Conservation (phyloP, 148 eudicot species). For the Spergularia bocconei region DNA sequence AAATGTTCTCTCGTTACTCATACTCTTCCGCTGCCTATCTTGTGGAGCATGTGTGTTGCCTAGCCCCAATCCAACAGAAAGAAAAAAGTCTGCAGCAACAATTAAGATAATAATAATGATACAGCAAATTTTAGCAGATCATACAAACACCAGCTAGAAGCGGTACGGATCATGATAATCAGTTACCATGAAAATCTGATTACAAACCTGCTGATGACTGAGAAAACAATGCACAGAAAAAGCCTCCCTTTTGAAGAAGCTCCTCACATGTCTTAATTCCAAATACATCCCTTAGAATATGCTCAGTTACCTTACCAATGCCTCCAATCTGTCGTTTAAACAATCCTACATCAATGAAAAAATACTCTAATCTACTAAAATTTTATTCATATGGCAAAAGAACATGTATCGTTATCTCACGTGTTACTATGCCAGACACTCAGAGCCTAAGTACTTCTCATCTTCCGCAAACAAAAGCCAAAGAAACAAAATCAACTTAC, state of each 20-base stretch:
- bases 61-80: constrained; percentile 86
- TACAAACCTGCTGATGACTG: constrained; percentile 68
- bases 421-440: constrained; percentile 1
- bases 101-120: constrained; percentile 15
- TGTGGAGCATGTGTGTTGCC: constrained; percentile 80
- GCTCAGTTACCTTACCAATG: constrained; percentile 95
- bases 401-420: neutral
- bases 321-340: constrained; percentile 78
- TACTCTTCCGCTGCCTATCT: constrained; percentile 69
- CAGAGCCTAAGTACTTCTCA: neutral
- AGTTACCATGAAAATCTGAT: neutral
- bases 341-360: constrained; percentile 4
- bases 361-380: neutral
- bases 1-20: constrained; percentile 97
- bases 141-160: neutral
- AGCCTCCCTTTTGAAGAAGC: constrained; percentile 72
- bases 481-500: constrained; percentile 5
- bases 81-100: constrained; percentile 74
- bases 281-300: constrained; percentile 67
- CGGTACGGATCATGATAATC: no score
- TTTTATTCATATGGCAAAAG: neutral
- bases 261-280: constrained; percentile 83
- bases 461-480: neutral
- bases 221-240: constrained; percentile 84
- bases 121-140: neutral